phyloP scores from a whole-genome alignment of 2,329 filamentous ascomycete species.

The Colletotrichum orchidophilum region DNA sequence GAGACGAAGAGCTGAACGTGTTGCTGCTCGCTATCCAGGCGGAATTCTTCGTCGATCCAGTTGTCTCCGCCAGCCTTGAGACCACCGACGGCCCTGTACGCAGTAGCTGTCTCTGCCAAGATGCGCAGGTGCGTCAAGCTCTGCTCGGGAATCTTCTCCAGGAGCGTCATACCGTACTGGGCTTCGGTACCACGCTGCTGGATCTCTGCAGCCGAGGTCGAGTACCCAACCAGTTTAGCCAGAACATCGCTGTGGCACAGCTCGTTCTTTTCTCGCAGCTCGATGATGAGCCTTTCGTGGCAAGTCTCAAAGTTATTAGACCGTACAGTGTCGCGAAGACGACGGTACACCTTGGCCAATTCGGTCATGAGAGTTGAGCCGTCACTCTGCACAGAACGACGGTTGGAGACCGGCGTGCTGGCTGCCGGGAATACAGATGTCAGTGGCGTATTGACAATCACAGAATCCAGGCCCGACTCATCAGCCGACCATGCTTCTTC shows the following conservation, averaged over 20 bases:
- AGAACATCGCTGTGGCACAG: conserved; percentile 67
- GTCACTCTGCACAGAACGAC: conserved; percentile 45
- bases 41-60: conserved; percentile 73
- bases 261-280: conserved; percentile 49
- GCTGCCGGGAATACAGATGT: conserved; percentile 53
- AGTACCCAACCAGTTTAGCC: conserved; percentile 77
- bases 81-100: conserved; percentile 82
- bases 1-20: conserved; percentile 79
- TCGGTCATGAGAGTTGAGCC: conserved; percentile 56
- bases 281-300: conserved; percentile 44
- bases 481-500: conserved; percentile 53
- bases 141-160: conserved; percentile 87
- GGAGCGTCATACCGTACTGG: conserved; percentile 75
- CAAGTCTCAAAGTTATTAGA: conserved; percentile 61
- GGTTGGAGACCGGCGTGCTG: conserved; percentile 46
- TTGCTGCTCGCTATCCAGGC: conserved; percentile 74
- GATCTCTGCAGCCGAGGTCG: conserved; percentile 90
- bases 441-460: conserved; percentile 51
- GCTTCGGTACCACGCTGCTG: conserved; percentile 86
- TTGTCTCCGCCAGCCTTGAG: conserved; percentile 69
- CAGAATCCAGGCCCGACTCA: conserved; percentile 45
- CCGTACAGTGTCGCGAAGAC: conserved; percentile 66
- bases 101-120: conserved; percentile 85
- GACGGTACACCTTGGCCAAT: conserved; percentile 67
- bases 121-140: conserved; percentile 87